Base-by-base conservation (phyloP, 2,329 filamentous ascomycete species). In the Paracoccidioides lutzii region DNA sequence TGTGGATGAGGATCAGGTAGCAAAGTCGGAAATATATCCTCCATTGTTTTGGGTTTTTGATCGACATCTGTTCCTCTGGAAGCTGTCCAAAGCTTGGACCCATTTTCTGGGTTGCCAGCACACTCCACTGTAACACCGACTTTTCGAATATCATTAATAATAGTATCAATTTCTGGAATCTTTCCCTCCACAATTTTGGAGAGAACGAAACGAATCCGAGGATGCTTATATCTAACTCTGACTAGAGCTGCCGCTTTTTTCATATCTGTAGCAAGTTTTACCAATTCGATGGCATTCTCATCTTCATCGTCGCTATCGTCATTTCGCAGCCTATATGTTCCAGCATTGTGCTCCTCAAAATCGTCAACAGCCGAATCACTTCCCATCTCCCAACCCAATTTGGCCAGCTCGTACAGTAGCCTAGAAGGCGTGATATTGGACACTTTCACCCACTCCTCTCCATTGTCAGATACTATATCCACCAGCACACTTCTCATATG, bases 401-500 rank as follows among this genome's bases (percentile, higher is more conserved):
- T 84, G 3, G 84, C 84, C 59, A 87, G 76, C 61, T 87, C 84
- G 64, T 83, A 84, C 15, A 86, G 68, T 35, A 88, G 70, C 53
- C 83, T 75, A 57, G 76, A 81, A 60, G 84, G 79, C 0, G 81
- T 83, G 30, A 84, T 72, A 4, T 82, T 83, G 4, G 81, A 85
- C 1, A 87, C 78, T 66, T 86, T 86, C 54, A 83, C 77, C 84
- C 84, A 88, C 62, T 82, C 76, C 56, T 76, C 69, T 9, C 84
- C 84, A 65, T 81, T 76, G 55, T 81, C 73, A 1, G 81, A 76
- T 32, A 87, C 78, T 48, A 85, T 78, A 68, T 88, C 84, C 3
- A 86, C 81, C 53, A 80, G 70, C 0, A 80, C 79, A 58, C 75
- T 76, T 40, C 71, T 74, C 63, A 77, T 75, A 48, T 69, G 71